phyloP scores from a whole-genome alignment of 1,284 basidiomycete species.

The Pseudozyma thailandica region DNA sequence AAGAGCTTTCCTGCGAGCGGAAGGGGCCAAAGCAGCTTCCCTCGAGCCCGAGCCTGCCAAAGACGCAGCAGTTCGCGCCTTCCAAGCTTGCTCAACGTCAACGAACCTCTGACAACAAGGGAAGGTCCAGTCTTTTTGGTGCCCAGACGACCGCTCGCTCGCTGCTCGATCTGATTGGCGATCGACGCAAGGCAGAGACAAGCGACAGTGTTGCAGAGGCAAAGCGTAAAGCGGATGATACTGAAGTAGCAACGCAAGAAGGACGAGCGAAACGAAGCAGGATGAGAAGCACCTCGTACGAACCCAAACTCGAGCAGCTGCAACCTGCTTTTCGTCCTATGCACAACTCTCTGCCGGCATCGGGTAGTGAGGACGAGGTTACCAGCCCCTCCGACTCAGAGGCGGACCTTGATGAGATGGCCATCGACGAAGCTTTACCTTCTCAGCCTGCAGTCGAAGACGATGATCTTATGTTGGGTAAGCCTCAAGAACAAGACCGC shows the following conservation, averaged over 20 bases:
- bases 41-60: slow-evolving; percentile 14
- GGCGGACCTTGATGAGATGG: slow-evolving; percentile 23
- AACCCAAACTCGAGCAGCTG: too few relatives aligned
- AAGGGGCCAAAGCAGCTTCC: background rate
- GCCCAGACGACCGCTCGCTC: slow-evolving; percentile 30
- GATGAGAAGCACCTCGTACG: too few relatives aligned
- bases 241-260: background rate
- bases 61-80: slow-evolving; percentile 27
- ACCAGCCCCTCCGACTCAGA: slow-evolving; percentile 2
- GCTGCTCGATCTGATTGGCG: slow-evolving; percentile 26
- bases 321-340: background rate
- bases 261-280: slow-evolving; percentile 6
- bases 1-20: background rate
- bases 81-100: slow-evolving; percentile 37
- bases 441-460: background rate
- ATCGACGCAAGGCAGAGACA: background rate
- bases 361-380: background rate
- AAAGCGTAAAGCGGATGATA: slow-evolving; percentile 27
- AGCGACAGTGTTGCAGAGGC: background rate
- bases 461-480: background rate
- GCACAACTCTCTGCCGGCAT: background rate
- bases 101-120: background rate
- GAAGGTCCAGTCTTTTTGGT: slow-evolving; percentile 14
- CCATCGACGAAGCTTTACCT: background rate
- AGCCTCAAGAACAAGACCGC: slow-evolving; percentile 19